Evolutionary conservation across 2,329 filamentous ascomycete species (phyloP).

Genomic region (Esteya vermicola): DNA sequence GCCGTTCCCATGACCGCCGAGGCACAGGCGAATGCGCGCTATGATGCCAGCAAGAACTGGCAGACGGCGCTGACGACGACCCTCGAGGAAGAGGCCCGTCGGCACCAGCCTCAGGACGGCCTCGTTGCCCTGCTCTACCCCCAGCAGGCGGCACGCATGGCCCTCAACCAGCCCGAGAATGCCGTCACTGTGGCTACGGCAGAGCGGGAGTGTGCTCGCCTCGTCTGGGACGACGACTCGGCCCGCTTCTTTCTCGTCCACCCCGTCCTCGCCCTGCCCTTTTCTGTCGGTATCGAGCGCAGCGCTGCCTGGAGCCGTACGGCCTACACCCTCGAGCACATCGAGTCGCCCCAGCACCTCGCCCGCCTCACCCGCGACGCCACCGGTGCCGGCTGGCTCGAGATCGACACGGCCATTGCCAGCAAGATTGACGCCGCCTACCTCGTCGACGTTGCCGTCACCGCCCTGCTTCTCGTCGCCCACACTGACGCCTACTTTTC

Average conservation of each 20-base stretch:
- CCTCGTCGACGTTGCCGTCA: slow-evolving; percentile 46
- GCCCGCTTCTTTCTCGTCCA: slow-evolving; percentile 47
- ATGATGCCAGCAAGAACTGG: slow-evolving; percentile 32
- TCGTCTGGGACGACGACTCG: slow-evolving; percentile 57
- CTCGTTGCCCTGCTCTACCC: slow-evolving; percentile 58
- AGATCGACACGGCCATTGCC: slow-evolving; percentile 47
- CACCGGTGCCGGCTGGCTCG: slow-evolving; percentile 43
- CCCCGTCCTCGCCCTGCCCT: slow-evolving; percentile 47
- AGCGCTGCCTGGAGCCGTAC: slow-evolving; percentile 44
- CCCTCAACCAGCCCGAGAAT: slow-evolving; percentile 45
- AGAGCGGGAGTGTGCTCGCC: slow-evolving; percentile 52
- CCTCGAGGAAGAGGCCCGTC: slow-evolving; percentile 39
- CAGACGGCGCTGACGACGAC: slow-evolving; percentile 43
- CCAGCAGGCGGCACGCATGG: slow-evolving; percentile 46
- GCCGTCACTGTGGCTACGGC: slow-evolving; percentile 45
- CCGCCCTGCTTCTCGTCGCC: slow-evolving; percentile 45
- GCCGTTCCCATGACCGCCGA: slow-evolving; percentile 26
- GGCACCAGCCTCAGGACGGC: slow-evolving; percentile 42
- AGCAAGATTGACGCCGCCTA: slow-evolving; percentile 46
- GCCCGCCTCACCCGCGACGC: slow-evolving; percentile 47
- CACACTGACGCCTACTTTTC: slow-evolving; percentile 38
- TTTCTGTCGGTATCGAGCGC: slow-evolving; percentile 44
- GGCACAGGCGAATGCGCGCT: slow-evolving; percentile 18
- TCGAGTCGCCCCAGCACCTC: slow-evolving; percentile 45
- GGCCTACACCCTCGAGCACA: slow-evolving; percentile 52